These are phyloP conservation scores for Dendrobium catenatum DNA, from an alignment of 106 monocot genomes.

Conservation along the genomic window DNA sequence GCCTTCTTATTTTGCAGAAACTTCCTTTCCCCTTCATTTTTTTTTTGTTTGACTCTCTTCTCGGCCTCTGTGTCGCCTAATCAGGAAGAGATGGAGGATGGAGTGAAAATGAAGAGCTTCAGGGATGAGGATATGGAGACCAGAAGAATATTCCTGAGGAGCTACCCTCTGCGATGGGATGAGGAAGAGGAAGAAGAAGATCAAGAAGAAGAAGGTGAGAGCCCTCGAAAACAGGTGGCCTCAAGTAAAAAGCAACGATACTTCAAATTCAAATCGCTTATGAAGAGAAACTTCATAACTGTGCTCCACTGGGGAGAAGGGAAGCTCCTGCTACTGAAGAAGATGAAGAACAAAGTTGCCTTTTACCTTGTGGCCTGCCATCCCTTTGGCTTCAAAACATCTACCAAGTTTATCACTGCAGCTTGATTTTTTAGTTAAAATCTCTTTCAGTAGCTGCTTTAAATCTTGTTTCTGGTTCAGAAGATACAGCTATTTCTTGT, in stretches of 20 bases:
- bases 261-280: not conserved
- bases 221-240: slow-evolving; percentile 5
- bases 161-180: slow-evolving; percentile 66
- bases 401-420: slow-evolving; percentile 19
- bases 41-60: not conserved
- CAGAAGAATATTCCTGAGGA: slow-evolving; percentile 62
- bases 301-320: slow-evolving; percentile 49
- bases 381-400: slow-evolving; percentile 36
- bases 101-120: slow-evolving; percentile 49
- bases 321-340: slow-evolving; percentile 38
- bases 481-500: not conserved
- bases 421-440: not conserved
- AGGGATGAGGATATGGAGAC: slow-evolving; percentile 50
- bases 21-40: not conserved
- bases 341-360: slow-evolving; percentile 44
- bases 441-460: not conserved
- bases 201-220: not conserved
- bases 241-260: not conserved
- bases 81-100: slow-evolving; percentile 17
- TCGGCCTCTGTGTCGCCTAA: not conserved
- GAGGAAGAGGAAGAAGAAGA: slow-evolving; percentile 5
- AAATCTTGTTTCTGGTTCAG: not conserved
- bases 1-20: not conserved
- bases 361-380: slow-evolving; percentile 48
- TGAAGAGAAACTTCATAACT: slow-evolving; percentile 27